Base-by-base conservation (phyloP, 495 filamentous ascomycete genomes). In the Hyaloscypha finlandica region DNA sequence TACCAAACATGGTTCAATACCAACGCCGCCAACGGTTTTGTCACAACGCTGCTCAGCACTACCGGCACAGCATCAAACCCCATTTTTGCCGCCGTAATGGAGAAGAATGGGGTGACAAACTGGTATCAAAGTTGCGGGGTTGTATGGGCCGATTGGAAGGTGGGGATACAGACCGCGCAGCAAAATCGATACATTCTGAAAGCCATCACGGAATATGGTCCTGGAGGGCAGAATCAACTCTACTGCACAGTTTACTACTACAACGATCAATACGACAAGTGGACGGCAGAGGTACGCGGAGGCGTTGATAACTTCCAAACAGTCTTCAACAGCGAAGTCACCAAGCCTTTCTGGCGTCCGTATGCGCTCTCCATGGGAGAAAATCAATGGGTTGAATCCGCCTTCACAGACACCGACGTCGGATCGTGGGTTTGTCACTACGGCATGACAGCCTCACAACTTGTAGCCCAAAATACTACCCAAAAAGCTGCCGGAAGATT, bases 381-480 rank as follows among this genome's bases (percentile, higher is more conserved):
- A 33, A 54, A 68, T 45, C 39, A 55, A 12, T 39, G 25, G 16
- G 45, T 60, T 0, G 35, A 66, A 3, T 32, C 66, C 4, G 48
- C 66, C 20, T 68, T 68, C 56, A 65, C 65, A 30, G 63, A 71
- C 53, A 68, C 69, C 12, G 51, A 65, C 35, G 60, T 68, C 29
- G 69, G 65, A 11, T 39, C 37, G 5, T 71, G 61, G 61, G 51
- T 64, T 35, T 39, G 59, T 12, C 29, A 61, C 5, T 61, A 68
- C 33, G 69, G 55, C 16, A 45, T 68, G 55, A 69, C 56, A 16
- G 58, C 70, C 20, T 35, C 58, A 14, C 8, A 33, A 4, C n/a
- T 62, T 11, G 58, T 56, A 57, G 39, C 39, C n/a, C 58, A 61
- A 39, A 62, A 62, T 39, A 19, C 16, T 16, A 67, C 58, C 25